Evolutionary conservation across 2,329 filamentous ascomycete genomes (phyloP), one percentile per base, ranked within the genome.

Genomic region (Pseudovirgaria hyperparasitica): DNA sequence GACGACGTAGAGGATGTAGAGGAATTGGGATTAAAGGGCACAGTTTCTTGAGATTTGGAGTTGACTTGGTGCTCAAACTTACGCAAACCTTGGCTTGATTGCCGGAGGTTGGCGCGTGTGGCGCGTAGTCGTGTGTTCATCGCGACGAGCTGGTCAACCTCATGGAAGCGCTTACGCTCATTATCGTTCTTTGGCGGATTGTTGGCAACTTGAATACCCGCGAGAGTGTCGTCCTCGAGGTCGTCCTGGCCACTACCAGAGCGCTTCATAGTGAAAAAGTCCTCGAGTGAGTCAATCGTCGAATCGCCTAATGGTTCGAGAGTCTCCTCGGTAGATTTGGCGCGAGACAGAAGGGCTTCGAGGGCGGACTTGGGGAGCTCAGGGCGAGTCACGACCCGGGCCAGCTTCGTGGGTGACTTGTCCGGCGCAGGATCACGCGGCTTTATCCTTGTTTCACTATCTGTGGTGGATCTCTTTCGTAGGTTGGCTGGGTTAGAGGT

Each of bases 211-310:
- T 43, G 32, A 6, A 53, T 30, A 9, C 41, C 43, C 28, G 45
- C 39, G 5, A 54, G 32, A 2, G 46, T 52, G 26, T 54, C 50
- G 22, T 54, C 50, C 10, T 54, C 50, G 5, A 31, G 7, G 5
- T 45, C 40, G 11, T 18, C 11, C 20, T 34, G 8, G 19, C 28
- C 37, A 21, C 29, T 13, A 14, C 43, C 41, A 8, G 26, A 15
- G 15, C 22, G 21, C 10, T 29, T 36, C 13, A 27, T 25, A 11
- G 46, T 36, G 9, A 60, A 49, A 9, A 65, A 50, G 19, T 60
- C 55, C 38, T 63, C 58, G 6, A 65, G 44, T 4, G 59, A 63
- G 23, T 60, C 53, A 22, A 64, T 54, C 4, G 61, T 65, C 11
- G 55, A 58, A 16, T 65, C 61, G 19, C 60, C 60, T 20, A 54